These are phyloP conservation scores for Beauveria bassiana DNA, from an alignment of 2,329 filamentous ascomycete genomes.

Conservation along the genomic window DNA sequence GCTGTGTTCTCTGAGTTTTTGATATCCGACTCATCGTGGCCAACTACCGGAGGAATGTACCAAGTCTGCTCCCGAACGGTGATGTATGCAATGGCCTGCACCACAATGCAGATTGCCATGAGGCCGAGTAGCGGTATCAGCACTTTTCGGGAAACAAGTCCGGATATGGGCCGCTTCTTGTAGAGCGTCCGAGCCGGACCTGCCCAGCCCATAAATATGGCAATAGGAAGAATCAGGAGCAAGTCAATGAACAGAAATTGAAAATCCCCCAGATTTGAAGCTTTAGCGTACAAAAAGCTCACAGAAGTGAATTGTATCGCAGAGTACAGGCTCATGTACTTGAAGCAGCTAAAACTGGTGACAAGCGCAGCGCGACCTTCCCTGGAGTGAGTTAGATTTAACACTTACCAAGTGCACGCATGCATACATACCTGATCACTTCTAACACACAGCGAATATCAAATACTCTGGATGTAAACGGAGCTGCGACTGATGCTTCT, in stretches of 20 bases:
- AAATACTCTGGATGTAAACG: conserved; percentile 91
- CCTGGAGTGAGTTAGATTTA: conserved; percentile 32
- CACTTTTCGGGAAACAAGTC: conserved; percentile 87
- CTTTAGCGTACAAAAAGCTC: conserved; percentile 89
- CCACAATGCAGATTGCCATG: conserved; percentile 69
- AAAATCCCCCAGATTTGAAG: conserved; percentile 92
- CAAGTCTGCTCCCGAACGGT: conserved; percentile 72
- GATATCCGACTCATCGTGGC: conserved; percentile 74
- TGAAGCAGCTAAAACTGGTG: conserved; percentile 99
- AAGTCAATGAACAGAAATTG: conserved; percentile 97
- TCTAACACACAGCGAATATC: conserved; percentile 94
- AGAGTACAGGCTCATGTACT: conserved; percentile 98
- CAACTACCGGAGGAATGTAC: conserved; percentile 74
- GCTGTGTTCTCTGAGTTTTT: conserved; percentile 91
- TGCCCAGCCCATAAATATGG: conserved; percentile 98
- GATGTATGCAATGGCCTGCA: conserved; percentile 68
- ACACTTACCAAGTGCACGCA: background rate
- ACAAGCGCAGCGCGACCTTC: conserved; percentile 91
- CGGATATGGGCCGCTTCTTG: conserved; percentile 81
- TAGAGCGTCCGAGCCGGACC: conserved; percentile 71
- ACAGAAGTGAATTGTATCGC: conserved; percentile 99
- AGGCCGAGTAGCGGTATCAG: conserved; percentile 83
- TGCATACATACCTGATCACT: conserved; percentile 62
- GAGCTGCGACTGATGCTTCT: conserved; percentile 95
- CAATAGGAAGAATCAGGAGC: conserved; percentile 85